Evolutionary conservation across 2,329 filamentous ascomycete genomes (phyloP), one percentile per base, ranked within the genome.

Genomic region (Aspergillus novofumigatus): DNA sequence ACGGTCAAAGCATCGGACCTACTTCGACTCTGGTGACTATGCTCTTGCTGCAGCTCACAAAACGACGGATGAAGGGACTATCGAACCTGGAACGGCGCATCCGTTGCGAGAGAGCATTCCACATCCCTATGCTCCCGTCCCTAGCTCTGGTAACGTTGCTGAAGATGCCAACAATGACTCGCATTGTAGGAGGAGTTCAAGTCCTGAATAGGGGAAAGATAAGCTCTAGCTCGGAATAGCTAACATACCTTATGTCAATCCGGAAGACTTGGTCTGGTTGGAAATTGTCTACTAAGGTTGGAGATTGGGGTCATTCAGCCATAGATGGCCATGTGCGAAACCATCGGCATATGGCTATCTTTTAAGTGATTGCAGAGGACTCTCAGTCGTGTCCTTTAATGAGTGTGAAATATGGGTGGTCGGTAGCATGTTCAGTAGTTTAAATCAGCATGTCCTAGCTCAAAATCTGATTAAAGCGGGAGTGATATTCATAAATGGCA

Each of bases 11-110:
- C 53, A 69, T 53, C 64, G 65, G 44, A 66, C 48, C 9, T 69
- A 69, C 57, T 71, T 69, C 53, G 68, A 71, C 59, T 69, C 68
- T 8, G 66, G 67, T 41, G 68, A 71, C 57, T 65, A 63, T 28
- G 67, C 67, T 54, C 61, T 70, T 59, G 65, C 66, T 23, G 56
- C 65, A 20, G 59, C 64, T 52, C 17, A 66, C 44, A 54, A 47
- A 23, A 57, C 51, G 28, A 69, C 67, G 21, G 61, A 69, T 53
- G 56, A 62, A 32, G 66, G 64, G 14, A 59, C 52, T 42, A 59
- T 69, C 38, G 53, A 64, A 51, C 65, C 66, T 2, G 68, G 67
- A 44, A 63, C 49, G 51, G 58, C 53, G 3, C 67, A 70, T 62
- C 67, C 68, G 49, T 42, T 61, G 20, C 67, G 65, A n/a, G 60